Evolutionary conservation across 768 basidiomycete species (phyloP), one percentile per base, ranked within the genome.

Genomic region (Sporobolomyces roseus): DNA sequence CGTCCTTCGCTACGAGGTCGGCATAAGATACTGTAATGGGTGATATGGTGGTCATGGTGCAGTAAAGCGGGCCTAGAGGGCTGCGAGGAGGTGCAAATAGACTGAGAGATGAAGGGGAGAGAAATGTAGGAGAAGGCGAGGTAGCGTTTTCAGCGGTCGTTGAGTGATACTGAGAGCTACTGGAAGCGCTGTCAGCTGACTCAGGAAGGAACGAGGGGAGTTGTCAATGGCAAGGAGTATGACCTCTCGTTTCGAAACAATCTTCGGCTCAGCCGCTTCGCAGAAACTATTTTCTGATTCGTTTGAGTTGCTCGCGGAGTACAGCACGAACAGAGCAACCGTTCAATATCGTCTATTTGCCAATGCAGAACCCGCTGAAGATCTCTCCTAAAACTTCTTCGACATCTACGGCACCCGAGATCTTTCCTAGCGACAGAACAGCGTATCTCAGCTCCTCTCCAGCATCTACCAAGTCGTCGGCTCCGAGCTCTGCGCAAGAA

Each of bases 381-480:
- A 94, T 83, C 25, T 84, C 84, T 65, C 91, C 90, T 27, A 94
- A 78, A 12, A 93, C 82, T 66, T 93, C 90, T 74, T 94, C 92
- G 17, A 87, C 85, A 52, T 87, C 87, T 63, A 94, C 87, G 6
- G 83, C 76, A 6, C 92, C 91, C 2, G 88, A 86, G n/a, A 93
- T 85, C 65, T 85, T 85, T 1, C 90, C 91, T n/a, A 94, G 83
- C 6, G 90, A 87, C 66, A 84, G 84, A 0, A 88, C 86, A 2
- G 91, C 92, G 76, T 92, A 91, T 30, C 92, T 85, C 30, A 94
- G 81, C 76, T 92, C 90, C 77, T 94, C 92, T 0, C 91, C 91
- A 7, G 85, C 90, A 16, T 89, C 77, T 9, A 93, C 90, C 6
- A 93, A 80, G 68, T 92, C 89, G n/a, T 84, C 82, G 2, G 83